These are phyloP conservation scores for Viola pubescens DNA, from an alignment of 441 rosid species.

Conservation along the genomic window DNA sequence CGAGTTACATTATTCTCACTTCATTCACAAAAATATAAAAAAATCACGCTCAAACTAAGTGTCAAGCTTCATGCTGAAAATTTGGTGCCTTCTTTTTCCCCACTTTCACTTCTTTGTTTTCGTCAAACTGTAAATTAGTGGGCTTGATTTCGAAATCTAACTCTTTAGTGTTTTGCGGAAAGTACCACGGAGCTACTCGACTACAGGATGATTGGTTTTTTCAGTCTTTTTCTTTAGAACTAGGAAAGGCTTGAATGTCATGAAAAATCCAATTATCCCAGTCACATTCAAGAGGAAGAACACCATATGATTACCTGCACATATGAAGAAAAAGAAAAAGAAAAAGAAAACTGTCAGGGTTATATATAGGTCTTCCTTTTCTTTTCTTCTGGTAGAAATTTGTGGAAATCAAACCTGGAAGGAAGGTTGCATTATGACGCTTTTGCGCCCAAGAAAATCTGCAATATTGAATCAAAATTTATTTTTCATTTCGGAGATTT, in stretches of 20 bases:
- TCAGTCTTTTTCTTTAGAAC: background rate
- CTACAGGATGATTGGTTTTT: background rate
- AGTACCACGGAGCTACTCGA: background rate
- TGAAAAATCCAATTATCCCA: constrained; percentile 34
- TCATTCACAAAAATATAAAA: too few species aligned
- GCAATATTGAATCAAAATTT: constrained; percentile 1
- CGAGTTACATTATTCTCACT: too few species aligned
- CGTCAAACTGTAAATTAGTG: too few species aligned
- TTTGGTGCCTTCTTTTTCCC: too few species aligned
- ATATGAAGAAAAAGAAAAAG: too few species aligned
- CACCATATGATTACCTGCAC: constrained; percentile 53
- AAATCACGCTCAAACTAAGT: too few species aligned
- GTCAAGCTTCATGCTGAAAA: too few species aligned
- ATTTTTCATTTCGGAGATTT: too few species aligned
- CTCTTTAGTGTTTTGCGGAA: background rate
- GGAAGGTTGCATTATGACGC: constrained; percentile 52
- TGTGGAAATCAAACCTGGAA: constrained; percentile 46
- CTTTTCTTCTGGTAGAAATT: too few species aligned
- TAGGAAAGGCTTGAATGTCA: constrained; percentile 68
- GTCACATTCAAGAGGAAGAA: constrained; percentile 52
- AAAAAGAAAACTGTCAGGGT: background rate
- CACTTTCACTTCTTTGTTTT: too few species aligned
- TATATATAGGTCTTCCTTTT: too few species aligned
- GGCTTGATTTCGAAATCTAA: too few species aligned
- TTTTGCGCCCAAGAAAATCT: constrained; percentile 82